Percentiles rank a stretch among this genome's conserved stretches.
Conservation (phyloP, 1,139 yeast species). For the Magnusiomyces ingens region DNA sequence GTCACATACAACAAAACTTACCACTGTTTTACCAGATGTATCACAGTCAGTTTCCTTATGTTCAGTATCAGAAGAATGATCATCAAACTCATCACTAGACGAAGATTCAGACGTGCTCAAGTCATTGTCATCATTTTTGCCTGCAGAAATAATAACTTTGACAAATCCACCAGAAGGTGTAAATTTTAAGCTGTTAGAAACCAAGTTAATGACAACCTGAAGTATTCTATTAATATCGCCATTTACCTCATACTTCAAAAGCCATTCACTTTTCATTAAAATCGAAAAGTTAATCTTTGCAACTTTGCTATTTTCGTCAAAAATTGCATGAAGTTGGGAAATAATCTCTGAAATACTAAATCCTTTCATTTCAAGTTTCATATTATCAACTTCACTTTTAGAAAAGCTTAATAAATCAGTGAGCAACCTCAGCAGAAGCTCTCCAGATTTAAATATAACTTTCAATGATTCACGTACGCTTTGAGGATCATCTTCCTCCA, state of each 20-base stretch:
- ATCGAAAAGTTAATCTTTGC: constrained; percentile 49
- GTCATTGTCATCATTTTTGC: background rate
- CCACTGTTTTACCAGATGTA: constrained; percentile 12
- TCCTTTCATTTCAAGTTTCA: constrained; percentile 72
- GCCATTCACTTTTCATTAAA: constrained; percentile 39
- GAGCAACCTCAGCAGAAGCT: constrained; percentile 69
- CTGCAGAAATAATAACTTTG: constrained; percentile 44
- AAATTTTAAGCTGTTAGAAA: constrained; percentile 82
- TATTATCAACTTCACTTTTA: constrained; percentile 65
- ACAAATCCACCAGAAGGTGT: constrained; percentile 87
- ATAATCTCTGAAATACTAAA: constrained; percentile 69
- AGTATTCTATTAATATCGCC: constrained; percentile 93
- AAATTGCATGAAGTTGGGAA: constrained; percentile 79
- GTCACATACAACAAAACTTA: constrained; percentile 35
- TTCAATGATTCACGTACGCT: constrained; percentile 66
- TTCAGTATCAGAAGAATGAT: background rate
- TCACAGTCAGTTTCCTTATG: background rate
- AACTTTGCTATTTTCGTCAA: constrained; percentile 74
- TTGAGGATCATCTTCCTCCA: constrained; percentile 70
- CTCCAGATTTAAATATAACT: constrained; percentile 81
- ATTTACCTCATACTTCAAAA: constrained; percentile 46
- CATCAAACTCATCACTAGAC: background rate
- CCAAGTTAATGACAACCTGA: constrained; percentile 87
- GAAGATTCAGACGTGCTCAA: background rate
- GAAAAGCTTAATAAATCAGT: constrained; percentile 84